Base-by-base conservation (phyloP, 768 basidiomycete genomes). In the Inosperma sp. region DNA sequence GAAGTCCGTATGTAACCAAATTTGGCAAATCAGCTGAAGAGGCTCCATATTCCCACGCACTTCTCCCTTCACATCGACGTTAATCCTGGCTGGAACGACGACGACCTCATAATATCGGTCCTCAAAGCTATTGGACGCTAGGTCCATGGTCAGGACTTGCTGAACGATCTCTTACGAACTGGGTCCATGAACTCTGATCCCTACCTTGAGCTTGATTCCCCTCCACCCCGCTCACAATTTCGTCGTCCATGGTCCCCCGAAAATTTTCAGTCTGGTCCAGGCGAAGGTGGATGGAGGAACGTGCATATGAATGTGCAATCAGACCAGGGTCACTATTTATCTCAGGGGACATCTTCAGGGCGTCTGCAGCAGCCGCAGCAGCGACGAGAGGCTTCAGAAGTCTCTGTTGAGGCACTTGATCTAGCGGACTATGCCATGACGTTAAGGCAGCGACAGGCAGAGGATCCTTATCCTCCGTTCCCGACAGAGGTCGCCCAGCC, bases 181-280 rank as follows among this genome's bases (percentile, higher is more conserved):
- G 44, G 40, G 35, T 35, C 42, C n/a, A 77, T 79, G 75, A 74
- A 71, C 63, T 68, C 74, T 45, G 56, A 68, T 51, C 62, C 69
- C 42, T 64, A 62, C 49, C 4, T 7, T 19, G 46, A 27, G 37
- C 76, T 81, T 54, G 78, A 80, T 59, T 64, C 73, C 41, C 78
- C 76, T 35, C 76, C 77, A 9, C 78, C 76, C 4, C 61, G 62
- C 48, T 79, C 80, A 19, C 77, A 75, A 40, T 77, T 81, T 61
- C 79, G 77, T 47, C 71, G 82, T 19, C 83, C 83, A 49, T 84
- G 83, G 83, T 84, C 83, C 44, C 83, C 82, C 53, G 79, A 83
- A 58, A 72, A 73, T 17, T 72, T 74, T 55, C 74, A 78, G 51
- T 72, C 77, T 12, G 60, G 69, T 45, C 71, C 48, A 13, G 31